Base-by-base conservation (phyloP, 2,329 filamentous ascomycete genomes). In the Achaetomium macrosporum region DNA sequence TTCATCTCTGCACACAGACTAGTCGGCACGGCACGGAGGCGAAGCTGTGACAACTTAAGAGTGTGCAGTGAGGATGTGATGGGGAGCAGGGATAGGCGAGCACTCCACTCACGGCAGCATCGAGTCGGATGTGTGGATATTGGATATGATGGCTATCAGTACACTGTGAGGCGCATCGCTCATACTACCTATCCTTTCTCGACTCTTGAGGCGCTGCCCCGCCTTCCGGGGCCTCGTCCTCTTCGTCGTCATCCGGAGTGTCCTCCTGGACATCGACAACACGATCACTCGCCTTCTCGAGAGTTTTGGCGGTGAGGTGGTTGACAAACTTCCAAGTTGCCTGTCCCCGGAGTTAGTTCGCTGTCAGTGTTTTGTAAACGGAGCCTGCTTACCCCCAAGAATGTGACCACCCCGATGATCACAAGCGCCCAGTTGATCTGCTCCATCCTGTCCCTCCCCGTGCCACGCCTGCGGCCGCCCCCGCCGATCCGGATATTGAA, bases 1-100 rank as follows among this genome's bases (percentile, higher is more conserved):
- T 81, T 72, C 54, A 79, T 96, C 78, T 96, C 77, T 88, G 90
- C 90, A 95, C 87, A 84, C 83, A 88, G 90, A 96, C 90, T 93
- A 84, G 91, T 93, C 84, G 86, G 84, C 88, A 90, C 82, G 82
- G 83, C 84, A 92, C 81, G 81, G 87, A 79, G 74, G 74, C 81
- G 76, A 76, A 69, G 73, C 83, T 80, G 81, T 90, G 89, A 81
- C 88, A 95, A 93, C 90, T 96, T 87, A 96, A 95, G 86, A 87
- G 88, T 86, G 87, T 92, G 90, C 90, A 87, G 69, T n/a, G 17
- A 16, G 29, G 45, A 3, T 8, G 13, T 19, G 20, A 25, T 12
- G 20, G 25, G 17, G 46, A 5, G 25, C 12, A 33, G 41, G 10
- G 20, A 12, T 2, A 37, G 13, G 9, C 35, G 35, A 40, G 13